Conservation (phyloP, 805 yeast species). For the Cyberlindnera xylosilytica region DNA sequence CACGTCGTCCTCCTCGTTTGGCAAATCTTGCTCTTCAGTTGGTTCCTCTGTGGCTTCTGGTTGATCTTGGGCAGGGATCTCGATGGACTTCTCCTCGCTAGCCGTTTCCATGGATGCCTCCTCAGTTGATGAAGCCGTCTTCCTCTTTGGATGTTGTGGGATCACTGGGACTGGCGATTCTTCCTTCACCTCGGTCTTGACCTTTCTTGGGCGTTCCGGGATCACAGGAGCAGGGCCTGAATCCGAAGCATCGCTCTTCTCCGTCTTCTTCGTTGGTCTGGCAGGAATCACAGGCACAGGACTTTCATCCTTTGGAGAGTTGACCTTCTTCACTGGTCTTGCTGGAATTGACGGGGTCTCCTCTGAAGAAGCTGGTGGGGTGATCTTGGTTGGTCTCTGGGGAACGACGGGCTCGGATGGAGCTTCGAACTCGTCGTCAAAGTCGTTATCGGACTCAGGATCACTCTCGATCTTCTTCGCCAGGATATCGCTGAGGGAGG, state of each 20-base stretch:
- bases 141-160: constrained; percentile 13
- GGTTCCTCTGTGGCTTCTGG: neutral
- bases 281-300: constrained; percentile 10
- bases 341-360: constrained; percentile 12
- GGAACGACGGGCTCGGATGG: constrained; percentile 13
- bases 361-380: neutral
- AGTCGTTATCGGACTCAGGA: neutral
- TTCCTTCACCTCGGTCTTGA: neutral
- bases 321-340: constrained; percentile 7
- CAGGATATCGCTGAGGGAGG: constrained; percentile 3
- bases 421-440: neutral
- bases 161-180: constrained; percentile 5
- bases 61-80: no score
- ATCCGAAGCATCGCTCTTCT: neutral
- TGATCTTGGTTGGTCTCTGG: constrained; percentile 10
- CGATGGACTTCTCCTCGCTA: no score
- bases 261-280: constrained; percentile 10
- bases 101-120: neutral
- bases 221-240: neutral
- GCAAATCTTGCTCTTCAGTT: constrained; percentile 1
- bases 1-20: no score
- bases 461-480: constrained; percentile 5
- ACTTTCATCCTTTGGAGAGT: neutral
- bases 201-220: constrained; percentile 2
- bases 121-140: neutral